Evolutionary conservation across 768 basidiomycete species (phyloP).

Genomic region (Crucibulum laeve): DNA sequence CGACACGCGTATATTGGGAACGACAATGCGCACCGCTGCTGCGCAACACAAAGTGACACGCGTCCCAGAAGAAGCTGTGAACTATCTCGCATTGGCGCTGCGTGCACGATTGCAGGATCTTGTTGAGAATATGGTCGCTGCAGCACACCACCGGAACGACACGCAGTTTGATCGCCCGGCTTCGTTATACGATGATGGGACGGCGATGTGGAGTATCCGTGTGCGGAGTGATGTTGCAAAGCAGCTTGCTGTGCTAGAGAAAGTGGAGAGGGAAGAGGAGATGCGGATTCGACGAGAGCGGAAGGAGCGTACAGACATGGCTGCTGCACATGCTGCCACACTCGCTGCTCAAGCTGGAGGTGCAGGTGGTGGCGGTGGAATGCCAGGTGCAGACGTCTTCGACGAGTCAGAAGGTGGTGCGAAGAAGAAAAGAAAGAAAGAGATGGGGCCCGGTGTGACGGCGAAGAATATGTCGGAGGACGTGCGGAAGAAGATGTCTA

Average conservation of each 20-base stretch:
- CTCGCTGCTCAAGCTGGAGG: constrained; percentile 54
- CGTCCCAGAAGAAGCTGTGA: constrained; percentile 67
- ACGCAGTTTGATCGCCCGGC: constrained; percentile 66
- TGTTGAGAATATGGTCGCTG: constrained; percentile 62
- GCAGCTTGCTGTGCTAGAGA: constrained; percentile 72
- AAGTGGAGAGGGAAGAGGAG: constrained; percentile 82
- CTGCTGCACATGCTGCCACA: constrained; percentile 65
- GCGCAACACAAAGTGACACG: constrained; percentile 63
- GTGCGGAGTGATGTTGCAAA: constrained; percentile 79
- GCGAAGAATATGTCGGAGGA: constrained; percentile 91
- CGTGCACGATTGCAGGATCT: constrained; percentile 71
- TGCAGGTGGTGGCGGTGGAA: constrained; percentile 20
- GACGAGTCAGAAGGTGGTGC: constrained; percentile 50
- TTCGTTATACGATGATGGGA: constrained; percentile 58
- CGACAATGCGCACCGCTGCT: constrained; percentile 65
- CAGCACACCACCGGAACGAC: constrained; percentile 65
- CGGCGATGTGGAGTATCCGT: constrained; percentile 80
- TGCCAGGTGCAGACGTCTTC: constrained; percentile 7
- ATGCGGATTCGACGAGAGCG: constrained; percentile 67
- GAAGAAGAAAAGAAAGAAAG: constrained; percentile 82
- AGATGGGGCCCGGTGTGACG: constrained; percentile 71
- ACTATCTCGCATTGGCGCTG: constrained; percentile 77
- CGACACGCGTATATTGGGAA: constrained; percentile 58
- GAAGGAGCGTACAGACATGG: constrained; percentile 71
- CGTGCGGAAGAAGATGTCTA: constrained; percentile 87